phyloP scores from a whole-genome alignment of 75 land plant species.

The Picea sitchensis region DNA sequence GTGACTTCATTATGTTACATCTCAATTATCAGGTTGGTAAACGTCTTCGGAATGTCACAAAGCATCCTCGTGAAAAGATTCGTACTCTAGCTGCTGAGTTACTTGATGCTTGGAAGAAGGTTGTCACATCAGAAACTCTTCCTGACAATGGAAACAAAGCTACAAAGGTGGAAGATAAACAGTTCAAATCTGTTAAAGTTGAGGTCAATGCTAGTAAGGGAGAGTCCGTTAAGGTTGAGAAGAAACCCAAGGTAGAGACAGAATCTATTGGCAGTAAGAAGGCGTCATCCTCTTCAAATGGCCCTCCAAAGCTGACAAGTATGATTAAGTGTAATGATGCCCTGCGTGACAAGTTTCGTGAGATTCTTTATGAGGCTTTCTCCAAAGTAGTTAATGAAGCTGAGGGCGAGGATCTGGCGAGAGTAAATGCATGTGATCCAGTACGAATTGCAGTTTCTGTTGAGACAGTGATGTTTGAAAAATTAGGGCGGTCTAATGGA shows the following conservation, averaged over 20 bases:
- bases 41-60: conserved; percentile 63
- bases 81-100: conserved; percentile 55
- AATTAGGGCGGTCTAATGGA: conserved; percentile 61
- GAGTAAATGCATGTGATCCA: conserved; percentile 56
- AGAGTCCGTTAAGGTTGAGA: conserved; percentile 35
- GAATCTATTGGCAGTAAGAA: conserved; percentile 14
- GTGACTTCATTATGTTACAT: too few relatives aligned
- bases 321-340: conserved; percentile 68
- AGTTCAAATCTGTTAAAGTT: not conserved
- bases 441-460: conserved; percentile 74
- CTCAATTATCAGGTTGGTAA: conserved; percentile 63
- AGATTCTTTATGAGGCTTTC: conserved; percentile 65
- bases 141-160: conserved; percentile 28
- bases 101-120: conserved; percentile 75
- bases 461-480: conserved; percentile 71
- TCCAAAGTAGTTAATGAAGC: conserved; percentile 56
- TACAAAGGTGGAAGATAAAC: not conserved
- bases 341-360: conserved; percentile 69
- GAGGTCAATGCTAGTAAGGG: conserved; percentile 10
- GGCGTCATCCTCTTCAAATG: conserved; percentile 18
- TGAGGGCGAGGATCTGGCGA: conserved; percentile 22
- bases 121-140: conserved; percentile 58
- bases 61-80: conserved; percentile 67
- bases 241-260: conserved; percentile 25
- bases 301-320: conserved; percentile 46